Evolutionary conservation across 2,329 filamentous ascomycete species (phyloP), one percentile per base, ranked within the genome.

Genomic region (Stenocarpella maydis): DNA sequence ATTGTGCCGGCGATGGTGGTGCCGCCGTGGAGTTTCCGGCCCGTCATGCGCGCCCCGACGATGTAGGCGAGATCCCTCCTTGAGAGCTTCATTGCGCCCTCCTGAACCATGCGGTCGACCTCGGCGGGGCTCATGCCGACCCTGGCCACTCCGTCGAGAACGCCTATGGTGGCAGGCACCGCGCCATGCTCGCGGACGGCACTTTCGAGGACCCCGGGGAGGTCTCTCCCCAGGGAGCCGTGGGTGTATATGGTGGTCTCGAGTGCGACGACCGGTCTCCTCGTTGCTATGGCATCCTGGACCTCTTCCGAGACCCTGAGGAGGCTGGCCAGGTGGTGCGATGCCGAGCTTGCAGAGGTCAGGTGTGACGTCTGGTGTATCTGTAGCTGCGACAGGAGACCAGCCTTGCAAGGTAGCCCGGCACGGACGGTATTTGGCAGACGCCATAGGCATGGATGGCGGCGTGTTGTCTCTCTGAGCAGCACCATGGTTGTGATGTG

Each of bases 171-270:
- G 37, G 96, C 96, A 3, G 96, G 96, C 17, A 98, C 87, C 19
- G 87, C 94, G 47, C 96, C 96, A 79, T 94, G 88, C 49, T 86
- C 84, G 54, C 96, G 91, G 61, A 98, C 92, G 49, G 97, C 86
- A 15, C 90, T 89, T 77, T 98, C 93, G 70, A 98, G 88, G 55
- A 91, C 21, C 28, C 39, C 45, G 4, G 71, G 87, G 24, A 88
- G 82, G 54, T 87, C 85, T 41, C 89, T 87, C n/a, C 93, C 93
- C 17, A 99, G 85, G 26, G 92, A 90, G 49, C 94, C 95, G 81
- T 99, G 96, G 1, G 96, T 99, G 80, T 99, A 98, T 74, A 99
- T 98, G 5, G 96, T 97, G 2, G 93, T 94, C 80, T 99, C 96
- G 5, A 99, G 86, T 19, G 95, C 96, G 14, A 99, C 95, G 4